Base-by-base conservation (phyloP, 345 rosid genomes). In the Physaria fendleri region DNA sequence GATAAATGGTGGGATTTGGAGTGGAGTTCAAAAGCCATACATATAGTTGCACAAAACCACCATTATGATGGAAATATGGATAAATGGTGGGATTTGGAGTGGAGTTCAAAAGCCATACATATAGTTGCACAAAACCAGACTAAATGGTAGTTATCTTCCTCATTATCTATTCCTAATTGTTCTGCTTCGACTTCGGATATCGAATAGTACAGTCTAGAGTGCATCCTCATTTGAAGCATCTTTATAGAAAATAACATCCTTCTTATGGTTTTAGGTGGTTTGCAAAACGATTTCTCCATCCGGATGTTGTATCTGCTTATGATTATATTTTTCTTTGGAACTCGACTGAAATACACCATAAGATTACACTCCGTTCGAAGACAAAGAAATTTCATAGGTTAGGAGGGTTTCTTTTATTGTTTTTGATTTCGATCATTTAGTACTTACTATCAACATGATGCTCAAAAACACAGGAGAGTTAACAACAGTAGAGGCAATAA, bases 221-320 rank as follows among this genome's bases (percentile, higher is more conserved):
- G 53, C 21, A 47, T 25, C 20, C 20, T 53, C 44, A 5, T 25
- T 43, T 8, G 5, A 46, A n/a, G 40, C 13, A 56, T 46, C 8
- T 23, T 8, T 11, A 8, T 18, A 49, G 50, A 59, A 8, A 0
- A 52, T 48, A 12, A 40, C 12, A 38, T 41, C 4, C 17, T n/a
- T 18, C 38, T 49, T 22, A 39, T 56, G 17, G 14, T 17, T 45
- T 5, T 50, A 94, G 99, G 99, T 94, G 99, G 99, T 94, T 87
- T 77, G 99, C 97, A 2, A 94, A 94, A 64, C 87, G 99, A 28
- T 94, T 94, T 68, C 81, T 94, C 44, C 99, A 94, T 75, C 99
- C 99, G n/a, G 93, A 82, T 49, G 65, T 94, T 38, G 95, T 90
- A 28, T 76, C 90, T 5, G 53, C 51, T 44, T 94, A 94, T 67